Conservation (phyloP, 345 rosid genomes). For the Theobroma cacao region DNA sequence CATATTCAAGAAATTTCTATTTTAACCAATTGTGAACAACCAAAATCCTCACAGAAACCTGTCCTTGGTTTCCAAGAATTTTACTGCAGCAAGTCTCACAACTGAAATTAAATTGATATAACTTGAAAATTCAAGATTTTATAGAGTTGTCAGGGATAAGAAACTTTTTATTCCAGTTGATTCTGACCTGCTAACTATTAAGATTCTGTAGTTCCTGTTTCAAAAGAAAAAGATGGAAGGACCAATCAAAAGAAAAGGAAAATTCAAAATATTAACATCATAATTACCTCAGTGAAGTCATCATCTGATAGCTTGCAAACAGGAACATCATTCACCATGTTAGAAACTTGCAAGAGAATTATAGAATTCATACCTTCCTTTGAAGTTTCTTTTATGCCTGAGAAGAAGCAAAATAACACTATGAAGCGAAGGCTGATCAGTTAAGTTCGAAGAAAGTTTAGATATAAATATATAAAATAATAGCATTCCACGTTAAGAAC, state of each 20-base stretch:
- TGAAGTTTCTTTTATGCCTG: conserved; percentile 41
- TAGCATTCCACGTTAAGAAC: not conserved
- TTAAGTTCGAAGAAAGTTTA: not conserved
- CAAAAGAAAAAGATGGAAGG: not conserved
- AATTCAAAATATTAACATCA: not conserved
- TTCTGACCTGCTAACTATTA: not conserved
- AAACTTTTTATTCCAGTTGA: not conserved
- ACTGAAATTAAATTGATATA: not conserved
- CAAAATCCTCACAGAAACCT: not conserved
- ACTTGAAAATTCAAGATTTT: not conserved
- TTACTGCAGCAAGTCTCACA: not conserved
- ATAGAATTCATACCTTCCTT: conserved; percentile 18
- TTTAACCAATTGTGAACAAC: not conserved
- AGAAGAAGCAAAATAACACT: not conserved
- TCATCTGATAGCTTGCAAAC: conserved; percentile 41
- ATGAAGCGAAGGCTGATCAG: not conserved
- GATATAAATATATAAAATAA: not conserved
- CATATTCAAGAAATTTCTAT: not conserved
- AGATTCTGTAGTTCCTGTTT: not conserved
- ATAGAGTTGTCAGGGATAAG: not conserved
- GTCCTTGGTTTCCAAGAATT: not conserved
- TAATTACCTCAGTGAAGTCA: conserved; percentile 46
- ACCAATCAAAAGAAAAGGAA: not conserved
- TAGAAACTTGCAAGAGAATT: conserved; percentile 37
- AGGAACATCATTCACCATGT: conserved; percentile 31